A percentile compares a stretch with the other conserved stretches of the same genome.
phyloP scores from a whole-genome alignment of 2,329 filamentous ascomycete species.

The Scedosporium minutisporum region DNA sequence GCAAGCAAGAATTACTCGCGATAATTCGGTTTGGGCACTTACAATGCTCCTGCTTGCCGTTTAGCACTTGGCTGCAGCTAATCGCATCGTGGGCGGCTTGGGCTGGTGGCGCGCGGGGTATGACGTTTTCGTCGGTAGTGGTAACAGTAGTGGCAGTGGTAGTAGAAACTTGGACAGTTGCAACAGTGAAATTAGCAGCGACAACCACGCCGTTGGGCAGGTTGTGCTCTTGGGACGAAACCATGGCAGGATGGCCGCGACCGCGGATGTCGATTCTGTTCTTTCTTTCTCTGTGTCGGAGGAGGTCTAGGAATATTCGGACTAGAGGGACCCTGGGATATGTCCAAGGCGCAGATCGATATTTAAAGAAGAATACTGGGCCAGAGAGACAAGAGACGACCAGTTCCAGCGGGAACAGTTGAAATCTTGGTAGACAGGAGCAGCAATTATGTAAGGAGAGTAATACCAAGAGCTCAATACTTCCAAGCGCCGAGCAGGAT shows the following conservation, averaged over 20 bases:
- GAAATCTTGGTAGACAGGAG: not conserved
- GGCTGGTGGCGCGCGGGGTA: not conserved
- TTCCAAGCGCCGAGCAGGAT: not conserved
- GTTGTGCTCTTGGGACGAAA: not conserved
- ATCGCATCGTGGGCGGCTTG: constrained; percentile 16
- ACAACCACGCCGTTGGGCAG: not conserved
- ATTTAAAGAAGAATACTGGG: not conserved
- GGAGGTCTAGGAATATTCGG: not conserved
- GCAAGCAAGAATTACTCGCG: not conserved
- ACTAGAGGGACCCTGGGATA: not conserved
- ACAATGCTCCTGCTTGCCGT: constrained; percentile 98
- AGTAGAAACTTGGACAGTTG: not conserved
- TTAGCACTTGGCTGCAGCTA: constrained; percentile 42
- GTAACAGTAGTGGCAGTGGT: not conserved
- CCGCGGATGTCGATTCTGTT: not conserved
- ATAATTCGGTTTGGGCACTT: constrained; percentile 20
- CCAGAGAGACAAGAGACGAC: not conserved
- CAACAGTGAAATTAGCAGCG: not conserved
- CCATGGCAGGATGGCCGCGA: not conserved
- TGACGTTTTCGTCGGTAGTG: constrained; percentile 3
- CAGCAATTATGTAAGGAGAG: not conserved
- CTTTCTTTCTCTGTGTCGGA: not conserved
- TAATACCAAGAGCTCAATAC: not conserved
- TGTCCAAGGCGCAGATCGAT: not conserved
- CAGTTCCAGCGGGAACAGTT: not conserved